A percentile compares a stretch with the other conserved stretches of the same genome.
These are phyloP conservation scores for Coemansia pectinata DNA, from an alignment of 192 early-diverging fungal genomes.

Conservation along the genomic window DNA sequence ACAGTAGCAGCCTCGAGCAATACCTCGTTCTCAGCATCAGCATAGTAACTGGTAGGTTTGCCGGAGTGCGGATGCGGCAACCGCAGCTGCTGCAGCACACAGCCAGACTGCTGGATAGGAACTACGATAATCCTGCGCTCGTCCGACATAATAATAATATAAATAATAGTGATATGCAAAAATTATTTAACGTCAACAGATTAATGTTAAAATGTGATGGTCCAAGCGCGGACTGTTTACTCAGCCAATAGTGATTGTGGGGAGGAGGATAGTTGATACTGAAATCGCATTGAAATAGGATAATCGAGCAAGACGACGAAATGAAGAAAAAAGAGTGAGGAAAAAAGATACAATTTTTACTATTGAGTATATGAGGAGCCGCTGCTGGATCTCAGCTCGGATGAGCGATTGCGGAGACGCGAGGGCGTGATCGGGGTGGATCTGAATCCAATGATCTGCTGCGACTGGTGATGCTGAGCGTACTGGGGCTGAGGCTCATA, in stretches of 20 bases:
- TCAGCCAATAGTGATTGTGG: neutral
- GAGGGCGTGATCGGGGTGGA: constrained; percentile 43
- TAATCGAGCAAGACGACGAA: constrained; percentile 2
- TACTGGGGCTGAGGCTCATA: neutral
- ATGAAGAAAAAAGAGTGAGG: neutral
- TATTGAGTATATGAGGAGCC: constrained; percentile 26
- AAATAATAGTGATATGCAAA: neutral
- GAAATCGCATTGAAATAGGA: neutral
- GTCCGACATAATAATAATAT: constrained; percentile 5
- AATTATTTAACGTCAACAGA: neutral
- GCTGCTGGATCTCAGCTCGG: constrained; percentile 34
- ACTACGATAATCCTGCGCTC: constrained; percentile 26
- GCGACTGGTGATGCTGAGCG: constrained; percentile 14
- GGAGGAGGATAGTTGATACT: neutral
- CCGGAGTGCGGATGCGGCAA: constrained; percentile 33
- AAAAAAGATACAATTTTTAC: neutral
- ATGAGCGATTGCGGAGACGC: constrained; percentile 39
- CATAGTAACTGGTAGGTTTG: constrained; percentile 33
- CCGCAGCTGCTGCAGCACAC: constrained; percentile 29
- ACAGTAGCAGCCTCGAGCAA: constrained; percentile 32
- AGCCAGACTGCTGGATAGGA: constrained; percentile 18
- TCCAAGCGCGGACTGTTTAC: neutral
- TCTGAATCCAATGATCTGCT: constrained; percentile 20
- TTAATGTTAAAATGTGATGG: neutral
- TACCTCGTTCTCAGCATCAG: constrained; percentile 12